Evolutionary conservation across 2,329 filamentous ascomycete genomes (phyloP), one percentile per base, ranked within the genome.

Genomic region (Ophiostoma ulmi): DNA sequence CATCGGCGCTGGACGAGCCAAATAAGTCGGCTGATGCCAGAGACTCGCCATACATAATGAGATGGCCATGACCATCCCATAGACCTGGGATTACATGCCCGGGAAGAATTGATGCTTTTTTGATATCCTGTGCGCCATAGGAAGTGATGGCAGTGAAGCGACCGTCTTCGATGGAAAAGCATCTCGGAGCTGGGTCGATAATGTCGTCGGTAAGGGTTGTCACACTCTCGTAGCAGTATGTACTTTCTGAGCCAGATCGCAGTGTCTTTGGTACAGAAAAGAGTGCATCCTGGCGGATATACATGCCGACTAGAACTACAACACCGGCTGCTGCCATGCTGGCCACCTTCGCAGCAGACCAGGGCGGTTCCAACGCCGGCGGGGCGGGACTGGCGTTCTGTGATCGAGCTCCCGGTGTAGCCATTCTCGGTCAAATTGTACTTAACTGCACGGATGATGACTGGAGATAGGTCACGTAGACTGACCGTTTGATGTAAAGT

Each of bases 11-110:
- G n/a, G 78, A 72, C 0, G 85, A 80, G 0, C 86, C 88, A 74
- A 90, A 90, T 2, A 92, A 79, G 74, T 88, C 84, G 0, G 89
- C 88, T 5, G 87, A 89, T 75, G 89, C 85, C 52, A 91, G 79
- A 75, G 89, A 88, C 78, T 91, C 88, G 68, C 79, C 90, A 76
- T 89, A 91, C 74, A 86, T 84, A 22, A 89, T 77, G 67, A 91
- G 79, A 76, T 91, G 90, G 0, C 88, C 90, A 76, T 91, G 90
- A 0, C 88, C 89, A 74, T 92, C 90, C 86, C 89, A 91, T 1
- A 92, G 80, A 0, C 89, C 89, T 0, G 90, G 90, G 36, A 90
- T 85, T 1, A 85, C 88, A 74, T 86, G 83, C 0, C 87, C 88
- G 5, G 78, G 73, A 78, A 79, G 20, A 77, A 76, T 22, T 77